phyloP scores from a whole-genome alignment of 208 protist genomes.

The Endotrypanum monterogeii region DNA sequence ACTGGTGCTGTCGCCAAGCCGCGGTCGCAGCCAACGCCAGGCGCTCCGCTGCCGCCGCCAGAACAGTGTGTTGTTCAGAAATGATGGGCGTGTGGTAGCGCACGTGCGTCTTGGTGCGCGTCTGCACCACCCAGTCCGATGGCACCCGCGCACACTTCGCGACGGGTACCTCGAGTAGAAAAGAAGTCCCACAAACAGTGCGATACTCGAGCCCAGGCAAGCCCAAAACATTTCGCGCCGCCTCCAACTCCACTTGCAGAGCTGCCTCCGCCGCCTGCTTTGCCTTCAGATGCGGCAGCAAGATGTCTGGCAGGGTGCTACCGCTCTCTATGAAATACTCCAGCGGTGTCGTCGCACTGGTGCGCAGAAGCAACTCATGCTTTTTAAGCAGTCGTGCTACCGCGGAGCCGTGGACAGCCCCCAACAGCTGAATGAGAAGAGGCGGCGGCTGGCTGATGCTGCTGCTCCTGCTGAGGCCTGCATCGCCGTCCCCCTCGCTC shows the following conservation, averaged over 20 bases:
- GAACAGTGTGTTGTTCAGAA: conserved; percentile 48
- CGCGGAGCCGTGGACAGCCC: conserved; percentile 17
- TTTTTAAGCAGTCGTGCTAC: conserved; percentile 38
- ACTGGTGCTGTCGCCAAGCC: conserved; percentile 64
- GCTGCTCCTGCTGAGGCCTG: not conserved
- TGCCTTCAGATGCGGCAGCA: conserved; percentile 45
- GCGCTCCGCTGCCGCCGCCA: conserved; percentile 75
- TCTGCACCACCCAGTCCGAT: conserved; percentile 70
- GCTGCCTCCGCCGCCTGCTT: conserved; percentile 38
- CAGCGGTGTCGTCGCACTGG: conserved; percentile 54
- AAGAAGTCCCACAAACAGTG: conserved; percentile 79
- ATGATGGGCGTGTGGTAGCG: conserved; percentile 79
- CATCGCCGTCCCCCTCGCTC: not conserved
- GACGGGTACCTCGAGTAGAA: conserved; percentile 73
- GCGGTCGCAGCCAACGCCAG: conserved; percentile 50
- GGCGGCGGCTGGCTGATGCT: not conserved
- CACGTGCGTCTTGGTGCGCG: conserved; percentile 81
- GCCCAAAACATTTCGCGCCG: conserved; percentile 42
- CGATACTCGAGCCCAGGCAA: conserved; percentile 76
- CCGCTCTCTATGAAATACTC: conserved; percentile 54
- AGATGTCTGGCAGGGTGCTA: conserved; percentile 19
- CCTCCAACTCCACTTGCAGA: conserved; percentile 67
- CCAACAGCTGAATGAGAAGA: conserved; percentile 41
- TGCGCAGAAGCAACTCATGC: conserved; percentile 41
- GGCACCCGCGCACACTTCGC: conserved; percentile 53